Evolutionary conservation across 345 rosid species (phyloP).

Genomic region (Syzygium aqueum): DNA sequence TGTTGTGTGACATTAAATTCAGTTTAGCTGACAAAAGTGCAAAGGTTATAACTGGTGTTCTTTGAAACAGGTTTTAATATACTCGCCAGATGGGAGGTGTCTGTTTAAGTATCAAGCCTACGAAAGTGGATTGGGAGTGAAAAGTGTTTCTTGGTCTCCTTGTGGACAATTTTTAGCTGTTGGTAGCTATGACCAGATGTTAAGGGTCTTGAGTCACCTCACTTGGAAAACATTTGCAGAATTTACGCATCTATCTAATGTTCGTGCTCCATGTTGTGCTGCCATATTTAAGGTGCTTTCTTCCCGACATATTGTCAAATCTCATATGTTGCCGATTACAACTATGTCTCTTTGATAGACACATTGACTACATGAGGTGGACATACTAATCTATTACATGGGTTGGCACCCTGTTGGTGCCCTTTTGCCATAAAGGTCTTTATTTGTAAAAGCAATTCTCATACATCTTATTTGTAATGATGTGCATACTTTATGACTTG

Average conservation of each 20-base stretch:
- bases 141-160: slow-evolving; percentile 91
- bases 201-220: slow-evolving; percentile 78
- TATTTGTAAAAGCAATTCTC: neutral
- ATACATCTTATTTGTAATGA: neutral
- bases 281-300: slow-evolving; percentile 69
- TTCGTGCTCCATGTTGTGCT: slow-evolving; percentile 83
- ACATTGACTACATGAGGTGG: slow-evolving; percentile 1
- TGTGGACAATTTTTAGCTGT: slow-evolving; percentile 95
- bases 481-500: neutral
- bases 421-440: neutral
- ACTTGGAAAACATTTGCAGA: slow-evolving; percentile 99
- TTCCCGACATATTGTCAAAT: neutral
- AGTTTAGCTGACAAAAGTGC: neutral
- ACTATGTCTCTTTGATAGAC: neutral
- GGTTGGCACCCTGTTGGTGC: neutral
- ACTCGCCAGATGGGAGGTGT: slow-evolving; percentile 97
- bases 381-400: neutral
- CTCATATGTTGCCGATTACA: neutral
- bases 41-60: neutral
- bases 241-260: slow-evolving; percentile 74
- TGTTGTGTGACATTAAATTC: neutral
- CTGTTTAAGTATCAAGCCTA: slow-evolving; percentile 90
- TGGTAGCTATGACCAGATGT: slow-evolving; percentile 95
- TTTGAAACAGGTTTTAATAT: slow-evolving; percentile 64
- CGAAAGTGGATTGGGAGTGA: slow-evolving; percentile 95